phyloP scores from a whole-genome alignment of 208 protist genomes.

The Trypanosoma platydactyli region DNA sequence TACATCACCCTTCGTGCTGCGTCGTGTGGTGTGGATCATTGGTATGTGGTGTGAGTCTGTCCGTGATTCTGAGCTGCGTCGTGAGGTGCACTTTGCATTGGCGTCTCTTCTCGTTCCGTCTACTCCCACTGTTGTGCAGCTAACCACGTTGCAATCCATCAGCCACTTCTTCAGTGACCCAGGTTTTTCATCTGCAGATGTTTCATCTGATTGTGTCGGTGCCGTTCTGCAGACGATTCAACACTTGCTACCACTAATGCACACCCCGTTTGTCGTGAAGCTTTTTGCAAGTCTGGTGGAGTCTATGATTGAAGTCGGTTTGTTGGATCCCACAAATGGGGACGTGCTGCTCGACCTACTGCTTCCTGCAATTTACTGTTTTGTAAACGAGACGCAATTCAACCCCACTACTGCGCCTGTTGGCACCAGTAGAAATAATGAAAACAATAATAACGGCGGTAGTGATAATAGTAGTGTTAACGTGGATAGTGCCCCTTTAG shows the following conservation, averaged over 20 bases:
- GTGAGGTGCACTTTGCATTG: conserved; percentile 51
- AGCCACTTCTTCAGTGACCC: conserved; percentile 73
- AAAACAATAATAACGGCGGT: conserved; percentile 1
- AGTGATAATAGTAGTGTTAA: conserved; percentile 26
- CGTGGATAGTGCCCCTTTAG: conserved; percentile 30
- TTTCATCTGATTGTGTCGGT: conserved; percentile 44
- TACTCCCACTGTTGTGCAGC: conserved; percentile 38
- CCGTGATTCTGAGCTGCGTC: conserved; percentile 29
- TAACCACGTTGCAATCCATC: conserved; percentile 52
- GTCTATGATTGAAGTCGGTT: conserved; percentile 42
- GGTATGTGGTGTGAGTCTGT: conserved; percentile 89
- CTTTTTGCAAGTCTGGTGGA: conserved; percentile 54
- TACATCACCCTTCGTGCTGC: conserved; percentile 55
- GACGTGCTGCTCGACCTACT: conserved; percentile 62
- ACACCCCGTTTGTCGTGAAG: conserved; percentile 40
- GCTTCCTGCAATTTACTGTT: conserved; percentile 32
- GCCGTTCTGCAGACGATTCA: conserved; percentile 50
- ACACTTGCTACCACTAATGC: conserved; percentile 45
- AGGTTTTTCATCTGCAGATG: conserved; percentile 48
- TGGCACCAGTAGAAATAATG: not conserved
- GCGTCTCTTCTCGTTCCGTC: conserved; percentile 40
- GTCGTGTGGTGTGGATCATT: conserved; percentile 81
- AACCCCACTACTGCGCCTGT: not conserved
- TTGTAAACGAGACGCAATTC: conserved; percentile 26
- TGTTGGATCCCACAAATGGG: conserved; percentile 32